Percentiles rank a stretch among this genome's conserved stretches.
phyloP scores from a whole-genome alignment of 2,329 filamentous ascomycete genomes.

The Phyllosticta citribraziliensis region DNA sequence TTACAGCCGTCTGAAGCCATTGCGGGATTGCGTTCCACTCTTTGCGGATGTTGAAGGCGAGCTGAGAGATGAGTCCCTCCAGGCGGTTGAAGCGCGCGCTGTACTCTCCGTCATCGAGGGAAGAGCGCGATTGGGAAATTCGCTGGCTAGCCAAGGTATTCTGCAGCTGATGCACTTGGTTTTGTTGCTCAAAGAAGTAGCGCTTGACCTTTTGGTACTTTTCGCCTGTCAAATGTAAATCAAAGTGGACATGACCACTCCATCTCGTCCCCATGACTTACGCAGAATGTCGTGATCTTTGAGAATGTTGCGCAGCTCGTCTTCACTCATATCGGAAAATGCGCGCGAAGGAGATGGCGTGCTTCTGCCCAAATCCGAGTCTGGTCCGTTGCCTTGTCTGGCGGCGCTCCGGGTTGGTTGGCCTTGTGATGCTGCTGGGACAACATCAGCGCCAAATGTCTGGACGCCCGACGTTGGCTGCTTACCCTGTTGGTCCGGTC shows the following conservation, averaged over 20 bases:
- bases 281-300: slow-evolving; percentile 43
- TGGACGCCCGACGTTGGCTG: slow-evolving; percentile 12
- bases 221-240: slow-evolving; percentile 47
- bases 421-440: slow-evolving; percentile 35
- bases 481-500: background rate
- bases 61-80: slow-evolving; percentile 87
- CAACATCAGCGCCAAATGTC: slow-evolving; percentile 36
- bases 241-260: background rate
- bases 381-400: slow-evolving; percentile 21
- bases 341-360: slow-evolving; percentile 36
- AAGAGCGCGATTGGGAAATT: slow-evolving; percentile 85
- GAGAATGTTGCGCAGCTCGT: slow-evolving; percentile 36
- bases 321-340: slow-evolving; percentile 36
- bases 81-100: slow-evolving; percentile 78
- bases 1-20: slow-evolving; percentile 74
- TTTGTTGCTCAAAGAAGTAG: slow-evolving; percentile 87
- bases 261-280: slow-evolving; percentile 16
- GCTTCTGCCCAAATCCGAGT: slow-evolving; percentile 27
- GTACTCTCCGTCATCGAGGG: slow-evolving; percentile 93
- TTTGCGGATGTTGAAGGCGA: slow-evolving; percentile 93
- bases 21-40: slow-evolving; percentile 75
- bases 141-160: slow-evolving; percentile 96
- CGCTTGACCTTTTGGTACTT: slow-evolving; percentile 99
- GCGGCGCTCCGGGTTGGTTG: slow-evolving; percentile 33
- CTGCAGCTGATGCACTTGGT: slow-evolving; percentile 86